These are phyloP conservation scores for Clitoria ternatea DNA, from an alignment of 306 rosid genomes.

Conservation along the genomic window DNA sequence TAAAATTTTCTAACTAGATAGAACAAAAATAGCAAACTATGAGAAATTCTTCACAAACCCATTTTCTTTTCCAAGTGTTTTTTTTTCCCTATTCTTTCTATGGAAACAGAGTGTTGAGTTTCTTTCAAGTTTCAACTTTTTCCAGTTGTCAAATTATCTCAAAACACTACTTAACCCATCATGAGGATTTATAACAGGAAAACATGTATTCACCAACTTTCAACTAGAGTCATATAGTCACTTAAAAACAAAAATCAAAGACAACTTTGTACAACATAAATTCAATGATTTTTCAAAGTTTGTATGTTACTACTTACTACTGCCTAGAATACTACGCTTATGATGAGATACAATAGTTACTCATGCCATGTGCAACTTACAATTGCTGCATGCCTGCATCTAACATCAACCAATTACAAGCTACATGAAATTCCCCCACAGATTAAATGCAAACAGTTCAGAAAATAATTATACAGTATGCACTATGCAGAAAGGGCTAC, in stretches of 20 bases:
- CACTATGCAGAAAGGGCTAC: background rate
- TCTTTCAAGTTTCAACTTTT: background rate
- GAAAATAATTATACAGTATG: background rate
- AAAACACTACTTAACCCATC: background rate
- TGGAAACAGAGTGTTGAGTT: no score
- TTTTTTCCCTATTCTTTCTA: no score
- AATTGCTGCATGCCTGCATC: background rate
- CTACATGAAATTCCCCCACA: background rate
- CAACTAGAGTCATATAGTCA: background rate
- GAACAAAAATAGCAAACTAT: no score
- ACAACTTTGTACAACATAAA: background rate
- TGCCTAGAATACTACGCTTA: background rate
- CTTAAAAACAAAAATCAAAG: background rate
- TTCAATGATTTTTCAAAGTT: no score
- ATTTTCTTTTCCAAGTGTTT: no score
- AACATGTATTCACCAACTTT: background rate
- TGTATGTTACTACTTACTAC: no score
- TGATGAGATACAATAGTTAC: background rate
- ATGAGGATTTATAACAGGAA: background rate
- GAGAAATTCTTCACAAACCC: no score
- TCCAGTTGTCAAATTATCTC: background rate
- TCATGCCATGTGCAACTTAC: background rate
- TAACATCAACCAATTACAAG: constrained; percentile 12
- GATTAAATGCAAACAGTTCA: background rate
- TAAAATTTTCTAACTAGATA: no score